A percentile compares a stretch with the other conserved stretches of the same genome.
Conservation (phyloP, 495 filamentous ascomycete genomes). For the Tuber borchii region DNA sequence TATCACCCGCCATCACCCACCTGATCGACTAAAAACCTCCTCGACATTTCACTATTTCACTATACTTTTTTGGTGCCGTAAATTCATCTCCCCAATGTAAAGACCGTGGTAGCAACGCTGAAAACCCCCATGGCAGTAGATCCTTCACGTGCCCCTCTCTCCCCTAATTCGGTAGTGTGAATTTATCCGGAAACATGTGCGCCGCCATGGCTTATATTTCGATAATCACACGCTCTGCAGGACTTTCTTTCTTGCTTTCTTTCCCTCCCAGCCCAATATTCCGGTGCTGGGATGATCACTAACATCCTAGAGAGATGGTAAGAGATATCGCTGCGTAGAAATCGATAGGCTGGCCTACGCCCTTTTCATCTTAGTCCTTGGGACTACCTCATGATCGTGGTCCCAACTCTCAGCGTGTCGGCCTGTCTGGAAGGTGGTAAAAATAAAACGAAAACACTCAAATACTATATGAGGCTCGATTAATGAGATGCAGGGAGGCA, state of each 20-base stretch:
- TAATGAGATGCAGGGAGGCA: background rate
- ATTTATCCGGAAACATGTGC: background rate
- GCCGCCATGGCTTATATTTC: background rate
- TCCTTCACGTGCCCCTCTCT: background rate
- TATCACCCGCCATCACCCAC: background rate
- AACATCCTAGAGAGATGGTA: background rate
- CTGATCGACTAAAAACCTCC: background rate
- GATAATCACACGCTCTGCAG: background rate
- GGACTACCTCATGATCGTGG: background rate
- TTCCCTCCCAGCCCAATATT: background rate
- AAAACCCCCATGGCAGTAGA: background rate
- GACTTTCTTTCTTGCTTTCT: background rate
- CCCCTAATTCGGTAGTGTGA: background rate
- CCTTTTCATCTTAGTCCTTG: background rate
- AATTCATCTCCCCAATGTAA: background rate
- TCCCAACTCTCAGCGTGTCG: background rate
- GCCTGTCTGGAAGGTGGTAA: background rate
- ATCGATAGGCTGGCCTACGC: background rate
- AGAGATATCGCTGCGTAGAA: background rate
- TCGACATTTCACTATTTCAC: background rate
- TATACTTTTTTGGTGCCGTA: background rate
- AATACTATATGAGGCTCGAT: background rate
- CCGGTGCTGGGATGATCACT: background rate
- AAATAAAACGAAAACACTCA: background rate
- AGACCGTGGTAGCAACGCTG: background rate